phyloP scores from a whole-genome alignment of 768 basidiomycete species.

The Baorangia bicolor region DNA sequence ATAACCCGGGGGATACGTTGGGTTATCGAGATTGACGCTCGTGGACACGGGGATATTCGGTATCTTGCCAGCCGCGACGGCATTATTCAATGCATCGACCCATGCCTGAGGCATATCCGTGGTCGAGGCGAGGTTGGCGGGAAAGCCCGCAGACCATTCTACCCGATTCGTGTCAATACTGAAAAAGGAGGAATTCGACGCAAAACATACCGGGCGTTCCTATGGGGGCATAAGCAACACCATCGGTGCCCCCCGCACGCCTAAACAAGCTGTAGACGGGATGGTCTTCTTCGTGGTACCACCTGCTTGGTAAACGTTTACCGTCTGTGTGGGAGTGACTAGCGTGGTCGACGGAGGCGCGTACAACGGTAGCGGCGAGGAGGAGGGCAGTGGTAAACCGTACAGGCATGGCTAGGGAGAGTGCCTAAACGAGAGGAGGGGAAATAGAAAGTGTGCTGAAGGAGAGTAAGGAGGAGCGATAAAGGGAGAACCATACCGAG shows the following conservation, averaged over 20 bases:
- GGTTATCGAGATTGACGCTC: conserved; percentile 31
- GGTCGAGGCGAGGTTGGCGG: conserved; percentile 48
- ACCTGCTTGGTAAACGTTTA: conserved; percentile 35
- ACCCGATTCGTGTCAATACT: background rate
- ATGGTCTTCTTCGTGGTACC: conserved; percentile 66
- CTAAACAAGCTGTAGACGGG: conserved; percentile 62
- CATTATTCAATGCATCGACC: conserved; percentile 67
- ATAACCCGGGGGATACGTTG: conserved; percentile 38
- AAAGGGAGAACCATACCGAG: background rate
- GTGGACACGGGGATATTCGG: conserved; percentile 62
- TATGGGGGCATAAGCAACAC: conserved; percentile 48
- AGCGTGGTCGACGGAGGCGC: conserved; percentile 19
- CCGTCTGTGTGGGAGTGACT: conserved; percentile 18
- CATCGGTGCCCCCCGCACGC: conserved; percentile 47
- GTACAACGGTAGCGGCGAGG: conserved; percentile 24
- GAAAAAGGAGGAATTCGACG: background rate
- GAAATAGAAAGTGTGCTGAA: conserved; percentile 18
- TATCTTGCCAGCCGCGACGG: conserved; percentile 67
- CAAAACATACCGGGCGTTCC: conserved; percentile 55
- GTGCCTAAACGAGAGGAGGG: conserved; percentile 44
- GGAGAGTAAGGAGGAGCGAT: conserved; percentile 7
- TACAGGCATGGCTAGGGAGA: conserved; percentile 22
- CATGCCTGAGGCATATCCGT: conserved; percentile 61
- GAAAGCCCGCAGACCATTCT: conserved; percentile 70
- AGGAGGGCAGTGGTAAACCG: conserved; percentile 25